Conservation (phyloP, 2,329 filamentous ascomycete species). For the Penicillium expansum region DNA sequence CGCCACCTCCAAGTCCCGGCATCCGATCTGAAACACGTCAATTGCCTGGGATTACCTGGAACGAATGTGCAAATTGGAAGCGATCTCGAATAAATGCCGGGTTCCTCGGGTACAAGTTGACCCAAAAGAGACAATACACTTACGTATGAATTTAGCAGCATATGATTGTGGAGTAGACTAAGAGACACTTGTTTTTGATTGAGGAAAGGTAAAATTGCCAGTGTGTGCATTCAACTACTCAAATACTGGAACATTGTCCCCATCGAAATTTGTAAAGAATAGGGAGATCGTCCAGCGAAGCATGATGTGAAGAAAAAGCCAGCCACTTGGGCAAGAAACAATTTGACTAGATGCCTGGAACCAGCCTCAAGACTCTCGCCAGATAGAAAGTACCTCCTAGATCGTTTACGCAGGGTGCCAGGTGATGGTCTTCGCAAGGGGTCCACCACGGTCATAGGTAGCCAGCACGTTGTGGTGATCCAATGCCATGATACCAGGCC, state of each 20-base stretch:
- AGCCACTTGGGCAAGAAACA: background rate
- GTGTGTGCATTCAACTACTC: background rate
- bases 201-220: background rate
- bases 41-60: background rate
- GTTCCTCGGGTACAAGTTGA: background rate
- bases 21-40: background rate
- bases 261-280: background rate
- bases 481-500: slow-evolving; percentile 40
- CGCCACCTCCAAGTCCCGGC: background rate
- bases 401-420: slow-evolving; percentile 19
- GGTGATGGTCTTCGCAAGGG: slow-evolving; percentile 26
- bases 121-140: background rate
- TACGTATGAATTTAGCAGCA: background rate
- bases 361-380: background rate
- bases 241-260: background rate
- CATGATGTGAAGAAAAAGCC: background rate
- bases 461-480: slow-evolving; percentile 28
- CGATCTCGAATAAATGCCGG: background rate
- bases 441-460: slow-evolving; percentile 32
- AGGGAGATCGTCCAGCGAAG: background rate
- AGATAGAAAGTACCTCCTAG: background rate
- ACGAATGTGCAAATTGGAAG: background rate
- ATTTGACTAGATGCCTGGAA: background rate
- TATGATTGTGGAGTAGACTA: background rate
- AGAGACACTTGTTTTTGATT: background rate